Evolutionary conservation across 257 asterid genomes (phyloP), one percentile per base, ranked within the genome.

Genomic region (Solanum sejunctum): DNA sequence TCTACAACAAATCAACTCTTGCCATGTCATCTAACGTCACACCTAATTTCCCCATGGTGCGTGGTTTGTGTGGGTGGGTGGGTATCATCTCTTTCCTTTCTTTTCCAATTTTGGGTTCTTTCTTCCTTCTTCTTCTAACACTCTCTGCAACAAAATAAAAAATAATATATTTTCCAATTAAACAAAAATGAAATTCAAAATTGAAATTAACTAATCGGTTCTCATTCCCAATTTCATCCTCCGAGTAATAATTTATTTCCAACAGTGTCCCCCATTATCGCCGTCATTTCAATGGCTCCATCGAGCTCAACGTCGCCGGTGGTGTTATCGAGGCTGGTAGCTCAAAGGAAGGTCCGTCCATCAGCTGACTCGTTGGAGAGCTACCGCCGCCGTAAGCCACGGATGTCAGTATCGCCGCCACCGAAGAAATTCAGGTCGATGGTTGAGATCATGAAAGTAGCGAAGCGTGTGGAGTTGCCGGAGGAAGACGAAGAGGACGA

Each of bases 401-500:
- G 36, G n/a, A 13, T 43, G 55, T 71, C 86, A 49, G 39, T 26
- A 8, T 83, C 86, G 26, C 88, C 84, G 55, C 86, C 88, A 13
- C 81, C 75, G 77, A 88, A 71, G 81, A 91, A 87, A 83, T 90
- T 85, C 88, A 84, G 90, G 91, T 90, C 92, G 64, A 84, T 89
- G 86, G 72, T 85, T 79, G 93, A 93, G 85, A 91, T 93, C 89
- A 90, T 93, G 96, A 85, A 57, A 85, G 92, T 85, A 82, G 90
- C 96, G 23, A 89, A 87, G 90, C 90, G 89, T 21, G 95, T 85
- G 73, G 91, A 79, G 73, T 81, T 82, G 23, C 63, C 10, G 17
- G 43, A 10, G 56, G 80, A 43, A 15, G 86, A 66, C 20, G 89
- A 82, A 0, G 88, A 64, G 6, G 89, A 82, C 39, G 69, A 21